Evolutionary conservation across 2,329 filamentous ascomycete species (phyloP).

Genomic region (Fonsecaea monophora): DNA sequence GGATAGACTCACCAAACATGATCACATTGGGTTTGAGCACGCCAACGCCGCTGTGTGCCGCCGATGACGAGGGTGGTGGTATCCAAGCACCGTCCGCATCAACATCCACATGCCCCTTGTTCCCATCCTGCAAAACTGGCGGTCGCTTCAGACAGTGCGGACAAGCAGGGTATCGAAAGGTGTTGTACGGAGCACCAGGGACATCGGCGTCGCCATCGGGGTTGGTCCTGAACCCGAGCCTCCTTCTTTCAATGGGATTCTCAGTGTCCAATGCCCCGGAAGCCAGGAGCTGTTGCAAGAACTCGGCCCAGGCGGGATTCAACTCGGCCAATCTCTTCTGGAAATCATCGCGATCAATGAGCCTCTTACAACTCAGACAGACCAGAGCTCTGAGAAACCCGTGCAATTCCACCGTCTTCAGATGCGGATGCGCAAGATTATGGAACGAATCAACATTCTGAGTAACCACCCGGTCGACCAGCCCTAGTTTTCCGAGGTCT

Average conservation of each 20-base stretch:
- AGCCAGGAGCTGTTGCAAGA: slow-evolving; percentile 73
- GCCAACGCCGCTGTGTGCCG: slow-evolving; percentile 66
- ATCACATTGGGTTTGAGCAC: slow-evolving; percentile 91
- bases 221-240: slow-evolving; percentile 78
- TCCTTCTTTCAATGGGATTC: slow-evolving; percentile 71
- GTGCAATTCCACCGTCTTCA: slow-evolving; percentile 84
- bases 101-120: slow-evolving; percentile 66
- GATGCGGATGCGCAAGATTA: slow-evolving; percentile 72
- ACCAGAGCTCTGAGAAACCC: slow-evolving; percentile 83
- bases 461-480: slow-evolving; percentile 80
- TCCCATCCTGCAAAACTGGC: slow-evolving; percentile 62
- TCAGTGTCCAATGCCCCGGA: slow-evolving; percentile 79
- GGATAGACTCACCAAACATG: slow-evolving; percentile 95
- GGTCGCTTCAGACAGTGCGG: slow-evolving; percentile 75
- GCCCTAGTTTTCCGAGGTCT: slow-evolving; percentile 72
- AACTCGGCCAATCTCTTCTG: slow-evolving; percentile 76
- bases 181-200: slow-evolving; percentile 83
- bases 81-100: slow-evolving; percentile 84
- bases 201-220: slow-evolving; percentile 95
- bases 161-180: slow-evolving; percentile 90
- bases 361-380: slow-evolving; percentile 77
- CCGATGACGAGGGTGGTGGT: slow-evolving; percentile 6
- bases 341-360: slow-evolving; percentile 74
- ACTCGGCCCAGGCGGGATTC: slow-evolving; percentile 85
- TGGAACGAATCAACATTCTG: slow-evolving; percentile 99